A percentile compares a stretch with the other conserved stretches of the same genome.
Evolutionary conservation across 768 basidiomycete species (phyloP).

Genomic region (Suillus lakei): DNA sequence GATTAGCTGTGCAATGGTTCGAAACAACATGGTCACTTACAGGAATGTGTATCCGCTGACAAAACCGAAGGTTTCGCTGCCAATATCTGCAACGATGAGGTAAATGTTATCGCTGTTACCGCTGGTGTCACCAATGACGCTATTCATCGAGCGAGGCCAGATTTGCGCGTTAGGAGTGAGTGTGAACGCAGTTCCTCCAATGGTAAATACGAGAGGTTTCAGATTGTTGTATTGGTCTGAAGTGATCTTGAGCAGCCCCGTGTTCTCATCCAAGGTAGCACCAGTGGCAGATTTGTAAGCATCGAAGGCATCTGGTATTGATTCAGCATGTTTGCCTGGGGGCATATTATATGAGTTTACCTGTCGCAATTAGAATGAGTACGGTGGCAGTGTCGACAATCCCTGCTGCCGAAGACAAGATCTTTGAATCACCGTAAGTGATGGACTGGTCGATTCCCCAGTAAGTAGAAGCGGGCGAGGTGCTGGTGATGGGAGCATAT

Average conservation of each 20-base stretch:
- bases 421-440: constrained; percentile 26
- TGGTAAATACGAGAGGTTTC: constrained; percentile 13
- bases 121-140: constrained; percentile 26
- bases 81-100: constrained; percentile 25
- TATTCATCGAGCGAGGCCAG: constrained; percentile 40
- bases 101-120: constrained; percentile 18
- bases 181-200: constrained; percentile 27
- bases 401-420: constrained; percentile 33
- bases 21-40: constrained; percentile 12
- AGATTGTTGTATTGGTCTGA: constrained; percentile 12
- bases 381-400: constrained; percentile 45
- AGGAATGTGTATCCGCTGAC: constrained; percentile 15
- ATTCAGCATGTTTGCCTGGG: constrained; percentile 17
- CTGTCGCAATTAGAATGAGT: constrained; percentile 26
- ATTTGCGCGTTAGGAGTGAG: constrained; percentile 37
- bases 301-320: constrained; percentile 18
- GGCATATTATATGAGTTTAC: not conserved
- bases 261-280: constrained; percentile 15
- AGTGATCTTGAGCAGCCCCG: constrained; percentile 21
- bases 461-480: constrained; percentile 35
- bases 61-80: constrained; percentile 26
- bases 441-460: constrained; percentile 42
- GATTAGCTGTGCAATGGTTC: not conserved
- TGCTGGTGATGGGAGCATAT: constrained; percentile 35
- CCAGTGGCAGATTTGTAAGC: constrained; percentile 17